Percentiles rank a stretch among this genome's conserved stretches.
These are phyloP conservation scores for Leishmania mexicana DNA, from an alignment of 208 protist species.

Conservation along the genomic window DNA sequence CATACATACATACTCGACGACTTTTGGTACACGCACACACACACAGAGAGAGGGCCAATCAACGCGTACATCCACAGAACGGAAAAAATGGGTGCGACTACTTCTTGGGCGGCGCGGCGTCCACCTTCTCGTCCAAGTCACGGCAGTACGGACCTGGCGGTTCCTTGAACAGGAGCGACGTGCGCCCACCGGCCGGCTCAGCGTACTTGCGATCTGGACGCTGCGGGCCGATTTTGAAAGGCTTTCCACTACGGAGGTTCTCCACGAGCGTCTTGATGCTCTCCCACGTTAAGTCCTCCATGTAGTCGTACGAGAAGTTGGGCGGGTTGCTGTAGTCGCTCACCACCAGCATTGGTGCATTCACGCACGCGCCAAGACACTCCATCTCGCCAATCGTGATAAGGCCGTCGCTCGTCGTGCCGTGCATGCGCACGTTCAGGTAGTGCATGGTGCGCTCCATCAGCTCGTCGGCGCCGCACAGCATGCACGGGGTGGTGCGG, in stretches of 20 bases:
- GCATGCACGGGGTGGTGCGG: constrained; percentile 94
- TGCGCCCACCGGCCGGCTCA: constrained; percentile 81
- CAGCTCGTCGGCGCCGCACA: constrained; percentile 90
- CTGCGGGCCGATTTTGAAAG: constrained; percentile 80
- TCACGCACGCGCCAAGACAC: constrained; percentile 94
- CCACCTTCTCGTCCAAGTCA: constrained; percentile 67
- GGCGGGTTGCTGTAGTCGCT: constrained; percentile 92
- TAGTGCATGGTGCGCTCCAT: constrained; percentile 80
- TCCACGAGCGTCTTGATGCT: constrained; percentile 83
- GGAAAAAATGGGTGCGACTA: background rate
- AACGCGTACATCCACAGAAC: background rate
- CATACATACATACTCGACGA: background rate
- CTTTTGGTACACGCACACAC: background rate
- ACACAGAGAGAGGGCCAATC: background rate
- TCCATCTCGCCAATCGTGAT: constrained; percentile 95
- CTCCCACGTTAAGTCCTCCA: constrained; percentile 92
- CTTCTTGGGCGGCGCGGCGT: constrained; percentile 30
- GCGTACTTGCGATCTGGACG: constrained; percentile 66
- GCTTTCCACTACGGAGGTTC: constrained; percentile 68
- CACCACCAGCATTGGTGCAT: constrained; percentile 94
- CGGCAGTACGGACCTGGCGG: constrained; percentile 88
- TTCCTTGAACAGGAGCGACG: constrained; percentile 85
- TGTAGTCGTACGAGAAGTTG: constrained; percentile 89
- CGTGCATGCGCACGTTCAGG: constrained; percentile 85
- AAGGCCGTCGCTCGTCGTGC: constrained; percentile 84